Base-by-base conservation (phyloP, 352 stramenopile species). In the Globisporangium carolinianum region DNA sequence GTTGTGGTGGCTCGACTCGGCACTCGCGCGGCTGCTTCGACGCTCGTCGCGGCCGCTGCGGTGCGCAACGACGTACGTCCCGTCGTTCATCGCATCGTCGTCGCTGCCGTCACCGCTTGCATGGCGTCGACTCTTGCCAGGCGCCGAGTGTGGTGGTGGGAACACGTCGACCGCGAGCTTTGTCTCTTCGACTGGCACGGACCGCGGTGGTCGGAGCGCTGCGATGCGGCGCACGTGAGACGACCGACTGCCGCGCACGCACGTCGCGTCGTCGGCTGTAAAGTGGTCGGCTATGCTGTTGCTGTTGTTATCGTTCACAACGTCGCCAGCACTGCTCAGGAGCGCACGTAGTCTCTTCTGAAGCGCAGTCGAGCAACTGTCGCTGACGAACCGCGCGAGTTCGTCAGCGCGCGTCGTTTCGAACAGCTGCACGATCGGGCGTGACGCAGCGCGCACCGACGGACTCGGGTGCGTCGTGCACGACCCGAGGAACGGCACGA, bases 181-280 rank as follows among this genome's bases (percentile, higher is more conserved):
- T 18, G 73, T 85, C 51, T 91, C 82, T 55, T 89, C 77, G 4
- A 83, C 71, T 1, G 82, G 82, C 4, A 91, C 82, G 0, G 79
- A 89, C 1, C 79, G 73, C 6, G 79, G 80, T 4, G 79, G 78
- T 0, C 80, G 75, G 41, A 93, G 56, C 2, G 83, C 83, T 7
- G 83, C 80, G 45, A 93, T 74, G 7, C 83, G 77, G 1, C 80
- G 73, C 9, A 93, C 75, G 35, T 93, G 83, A 3, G 83, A 93
- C 5, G 77, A 73, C 0, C 80, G 80, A 68, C 76, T 89, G 0
- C 80, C 81, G 8, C 80, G 75, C 12, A 92, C 75, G 51, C 79
- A 81, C 0, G 75, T 89, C 5, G 73, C 58, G 51, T 83, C 61
- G 14, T 83, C 69, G 0, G 66, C 75, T 5, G 75, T 72, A 37